phyloP scores from a whole-genome alignment of 495 filamentous ascomycete genomes.

The Aspergillus campestris region DNA sequence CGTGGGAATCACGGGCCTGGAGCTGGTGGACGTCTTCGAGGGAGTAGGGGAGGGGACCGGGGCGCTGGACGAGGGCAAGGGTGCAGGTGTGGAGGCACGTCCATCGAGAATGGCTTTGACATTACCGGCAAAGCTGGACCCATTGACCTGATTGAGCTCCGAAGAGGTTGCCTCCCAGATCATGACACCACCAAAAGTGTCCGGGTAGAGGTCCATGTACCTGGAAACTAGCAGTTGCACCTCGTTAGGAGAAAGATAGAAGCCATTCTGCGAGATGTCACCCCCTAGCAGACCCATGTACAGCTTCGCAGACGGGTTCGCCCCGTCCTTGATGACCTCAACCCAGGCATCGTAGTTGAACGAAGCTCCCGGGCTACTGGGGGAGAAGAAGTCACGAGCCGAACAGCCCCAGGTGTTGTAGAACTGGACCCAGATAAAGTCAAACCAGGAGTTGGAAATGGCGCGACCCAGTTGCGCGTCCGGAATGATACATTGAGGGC shows the following conservation, averaged over 20 bases:
- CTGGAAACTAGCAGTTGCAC: conserved; percentile 38
- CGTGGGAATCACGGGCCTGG: background rate
- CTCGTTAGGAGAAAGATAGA: conserved; percentile 42
- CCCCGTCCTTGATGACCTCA: conserved; percentile 45
- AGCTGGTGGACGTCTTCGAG: background rate
- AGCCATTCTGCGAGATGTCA: conserved; percentile 19
- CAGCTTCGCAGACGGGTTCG: conserved; percentile 55
- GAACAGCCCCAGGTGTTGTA: conserved; percentile 55
- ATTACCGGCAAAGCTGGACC: conserved; percentile 32
- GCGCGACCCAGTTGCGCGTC: conserved; percentile 47
- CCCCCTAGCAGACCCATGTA: conserved; percentile 54
- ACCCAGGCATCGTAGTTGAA: conserved; percentile 65
- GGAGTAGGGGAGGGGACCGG: background rate
- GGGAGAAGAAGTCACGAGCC: conserved; percentile 33
- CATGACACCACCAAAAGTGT: conserved; percentile 62
- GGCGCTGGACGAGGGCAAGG: conserved; percentile 1
- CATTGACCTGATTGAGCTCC: conserved; percentile 37
- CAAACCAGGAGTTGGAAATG: conserved; percentile 42
- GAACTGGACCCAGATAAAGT: conserved; percentile 65
- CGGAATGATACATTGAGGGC: conserved; percentile 56
- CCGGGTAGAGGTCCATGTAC: conserved; percentile 40
- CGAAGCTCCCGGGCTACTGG: conserved; percentile 29
- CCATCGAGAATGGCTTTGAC: conserved; percentile 36
- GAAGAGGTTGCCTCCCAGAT: conserved; percentile 61
- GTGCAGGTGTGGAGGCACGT: conserved; percentile 19